Evolutionary conservation across 2,329 filamentous ascomycete species (phyloP), one percentile per base, ranked within the genome.

Genomic region (Monilinia fructigena): DNA sequence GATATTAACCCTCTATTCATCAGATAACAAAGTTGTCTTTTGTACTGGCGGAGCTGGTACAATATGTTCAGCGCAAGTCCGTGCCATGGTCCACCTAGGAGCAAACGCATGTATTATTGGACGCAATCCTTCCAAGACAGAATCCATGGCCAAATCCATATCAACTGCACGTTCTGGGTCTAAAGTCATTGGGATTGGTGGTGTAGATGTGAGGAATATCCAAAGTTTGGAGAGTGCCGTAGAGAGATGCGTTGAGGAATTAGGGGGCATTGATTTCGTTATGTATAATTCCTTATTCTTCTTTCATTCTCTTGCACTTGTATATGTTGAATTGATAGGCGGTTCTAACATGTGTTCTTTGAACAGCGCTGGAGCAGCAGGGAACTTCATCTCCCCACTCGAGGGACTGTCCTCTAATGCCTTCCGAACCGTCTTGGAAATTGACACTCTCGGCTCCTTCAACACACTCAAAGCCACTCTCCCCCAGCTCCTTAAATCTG

Each of bases 401-500:
- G 85, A 89, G 52, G 89, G 89, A 69, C 85, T 98, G 60, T 92
- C 87, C 52, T 80, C 90, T 67, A 98, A 98, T 76, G 95, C 92
- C 4, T 96, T 99, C 86, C 96, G 93, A 78, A 84, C 91, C 0
- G 95, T 99, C 71, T 94, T 98, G 74, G 95, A 98, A 69, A 99
- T 99, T 75, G 95, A 98, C 76, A 89, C 97, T 3, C 79, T 98
- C 47, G 95, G 95, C 42, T 96, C 91, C 20, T 99, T 91, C 80
- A 96, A 98, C 81, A 97, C 93, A 3, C 83, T 97, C 75, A 98
- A 98, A 80, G 93, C 94, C 4, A 95, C 92, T 0, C 81, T 97
- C 45, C 92, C 92, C 0, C 85, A 96, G 74, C 85, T 99, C 3
- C 79, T 92, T 16, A 83, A 86, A 72, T 96, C 92, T n/a, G 88